These are phyloP conservation scores for Trametes cinnabarina DNA, from an alignment of 768 basidiomycete genomes.

Conservation along the genomic window DNA sequence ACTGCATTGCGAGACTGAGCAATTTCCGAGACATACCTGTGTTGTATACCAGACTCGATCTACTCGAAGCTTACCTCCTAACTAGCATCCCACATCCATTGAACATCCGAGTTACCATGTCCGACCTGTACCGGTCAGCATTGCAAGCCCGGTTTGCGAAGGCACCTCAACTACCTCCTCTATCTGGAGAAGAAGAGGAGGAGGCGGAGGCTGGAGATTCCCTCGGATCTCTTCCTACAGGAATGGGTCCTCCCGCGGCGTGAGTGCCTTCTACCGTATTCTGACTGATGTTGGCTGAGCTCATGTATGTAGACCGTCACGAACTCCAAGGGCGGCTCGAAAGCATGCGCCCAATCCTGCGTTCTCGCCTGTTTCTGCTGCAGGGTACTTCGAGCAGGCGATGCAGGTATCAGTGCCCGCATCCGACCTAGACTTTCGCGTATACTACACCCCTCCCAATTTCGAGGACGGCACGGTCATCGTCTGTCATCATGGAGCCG, in stretches of 20 bases:
- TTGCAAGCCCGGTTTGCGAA: constrained; percentile 73
- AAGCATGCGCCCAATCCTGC: constrained; percentile 52
- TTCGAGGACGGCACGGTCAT: constrained; percentile 61
- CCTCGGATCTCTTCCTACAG: constrained; percentile 55
- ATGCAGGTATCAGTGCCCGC: constrained; percentile 67
- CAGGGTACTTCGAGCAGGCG: constrained; percentile 75
- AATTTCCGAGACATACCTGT: no score
- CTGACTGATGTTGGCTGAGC: not conserved
- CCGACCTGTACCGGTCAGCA: constrained; percentile 72
- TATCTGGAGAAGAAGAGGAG: constrained; percentile 46
- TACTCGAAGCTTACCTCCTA: no score
- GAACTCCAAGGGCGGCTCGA: constrained; percentile 19
- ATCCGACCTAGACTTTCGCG: constrained; percentile 65
- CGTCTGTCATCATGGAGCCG: constrained; percentile 94
- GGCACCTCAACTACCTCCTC: constrained; percentile 57
- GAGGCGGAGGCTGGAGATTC: constrained; percentile 55
- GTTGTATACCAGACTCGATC: no score
- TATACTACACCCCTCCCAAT: constrained; percentile 79
- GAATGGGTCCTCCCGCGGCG: constrained; percentile 63
- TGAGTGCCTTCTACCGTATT: constrained; percentile 34
- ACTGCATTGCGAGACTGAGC: no score
- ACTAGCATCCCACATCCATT: no score
- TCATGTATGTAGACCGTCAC: constrained; percentile 9
- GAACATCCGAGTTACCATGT: constrained; percentile 47
- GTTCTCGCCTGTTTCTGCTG: constrained; percentile 77